phyloP scores from a whole-genome alignment of 805 yeast species.

The Teunomyces stri region DNA sequence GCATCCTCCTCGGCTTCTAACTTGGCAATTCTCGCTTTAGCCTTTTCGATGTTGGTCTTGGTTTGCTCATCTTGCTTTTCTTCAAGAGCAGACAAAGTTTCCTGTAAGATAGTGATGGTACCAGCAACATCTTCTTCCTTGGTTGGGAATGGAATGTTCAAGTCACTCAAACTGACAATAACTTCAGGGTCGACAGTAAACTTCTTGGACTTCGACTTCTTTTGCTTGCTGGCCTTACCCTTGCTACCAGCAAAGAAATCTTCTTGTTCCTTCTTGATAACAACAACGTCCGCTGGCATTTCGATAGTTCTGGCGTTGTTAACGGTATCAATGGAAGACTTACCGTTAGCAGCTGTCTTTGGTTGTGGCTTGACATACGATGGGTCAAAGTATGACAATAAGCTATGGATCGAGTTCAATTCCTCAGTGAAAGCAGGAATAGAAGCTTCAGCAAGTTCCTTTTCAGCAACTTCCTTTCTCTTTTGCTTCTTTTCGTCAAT shows the following conservation, averaged over 20 bases:
- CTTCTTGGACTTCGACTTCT: slow-evolving; percentile 51
- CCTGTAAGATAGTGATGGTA: slow-evolving; percentile 65
- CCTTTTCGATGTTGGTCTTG: slow-evolving; percentile 67
- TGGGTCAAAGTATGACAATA: slow-evolving; percentile 77
- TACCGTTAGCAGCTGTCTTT: slow-evolving; percentile 19
- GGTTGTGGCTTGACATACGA: slow-evolving; percentile 59
- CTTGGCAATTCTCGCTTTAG: slow-evolving; percentile 72
- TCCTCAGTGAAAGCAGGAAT: slow-evolving; percentile 83
- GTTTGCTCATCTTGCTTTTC: slow-evolving; percentile 80
- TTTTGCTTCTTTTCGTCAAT: slow-evolving; percentile 52
- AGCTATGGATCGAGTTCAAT: slow-evolving; percentile 69
- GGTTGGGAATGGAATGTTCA: slow-evolving; percentile 77
- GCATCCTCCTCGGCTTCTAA: slow-evolving; percentile 49
- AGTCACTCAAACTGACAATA: slow-evolving; percentile 70
- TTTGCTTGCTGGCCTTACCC: slow-evolving; percentile 45
- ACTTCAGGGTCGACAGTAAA: slow-evolving; percentile 79
- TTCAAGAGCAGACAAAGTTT: slow-evolving; percentile 66
- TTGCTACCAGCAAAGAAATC: slow-evolving; percentile 52
- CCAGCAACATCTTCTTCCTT: slow-evolving; percentile 66
- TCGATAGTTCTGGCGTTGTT: slow-evolving; percentile 49
- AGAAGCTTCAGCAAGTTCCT: slow-evolving; percentile 69
- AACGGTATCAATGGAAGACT: slow-evolving; percentile 20
- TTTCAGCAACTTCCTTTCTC: slow-evolving; percentile 58
- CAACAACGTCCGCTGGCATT: slow-evolving; percentile 61
- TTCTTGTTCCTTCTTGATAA: slow-evolving; percentile 62